phyloP scores from a whole-genome alignment of 2,329 filamentous ascomycete species.

The Diaporthe ampelina region DNA sequence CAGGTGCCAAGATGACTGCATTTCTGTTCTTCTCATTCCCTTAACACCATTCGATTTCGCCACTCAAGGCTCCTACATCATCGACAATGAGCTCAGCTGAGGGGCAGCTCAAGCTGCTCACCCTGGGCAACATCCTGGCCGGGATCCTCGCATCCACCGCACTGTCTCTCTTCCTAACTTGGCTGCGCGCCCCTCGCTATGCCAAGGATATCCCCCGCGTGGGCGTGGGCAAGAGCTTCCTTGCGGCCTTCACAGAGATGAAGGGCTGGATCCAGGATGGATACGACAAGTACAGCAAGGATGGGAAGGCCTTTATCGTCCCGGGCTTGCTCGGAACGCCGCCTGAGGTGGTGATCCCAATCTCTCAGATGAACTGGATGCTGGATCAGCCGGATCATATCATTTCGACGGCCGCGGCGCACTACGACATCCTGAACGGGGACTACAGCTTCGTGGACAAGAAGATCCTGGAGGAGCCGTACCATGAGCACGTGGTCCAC shows the following conservation, averaged over 20 bases:
- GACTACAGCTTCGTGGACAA: constrained; percentile 60
- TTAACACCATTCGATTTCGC: not conserved
- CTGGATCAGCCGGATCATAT: constrained; percentile 61
- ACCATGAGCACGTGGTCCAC: constrained; percentile 59
- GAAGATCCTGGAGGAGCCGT: constrained; percentile 52
- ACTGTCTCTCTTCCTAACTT: constrained; percentile 26
- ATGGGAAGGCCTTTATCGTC: constrained; percentile 57
- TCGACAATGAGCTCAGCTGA: constrained; percentile 17
- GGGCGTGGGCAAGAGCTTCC: constrained; percentile 30
- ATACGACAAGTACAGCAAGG: constrained; percentile 55
- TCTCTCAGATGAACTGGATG: constrained; percentile 60
- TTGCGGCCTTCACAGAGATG: constrained; percentile 31
- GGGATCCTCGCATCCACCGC: not conserved
- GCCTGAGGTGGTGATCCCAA: constrained; percentile 60
- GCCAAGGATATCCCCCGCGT: constrained; percentile 32
- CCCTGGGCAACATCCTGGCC: constrained; percentile 21
- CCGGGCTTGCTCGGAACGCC: constrained; percentile 57
- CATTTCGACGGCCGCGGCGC: constrained; percentile 57
- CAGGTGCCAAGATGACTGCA: not conserved
- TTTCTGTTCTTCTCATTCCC: not conserved
- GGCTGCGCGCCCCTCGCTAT: constrained; percentile 33
- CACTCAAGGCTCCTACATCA: too few relatives aligned
- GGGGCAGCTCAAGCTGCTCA: constrained; percentile 14
- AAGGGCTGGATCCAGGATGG: constrained; percentile 25
- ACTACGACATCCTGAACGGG: constrained; percentile 54